Conservation (phyloP, 306 rosid species). For the Morella rubra region DNA sequence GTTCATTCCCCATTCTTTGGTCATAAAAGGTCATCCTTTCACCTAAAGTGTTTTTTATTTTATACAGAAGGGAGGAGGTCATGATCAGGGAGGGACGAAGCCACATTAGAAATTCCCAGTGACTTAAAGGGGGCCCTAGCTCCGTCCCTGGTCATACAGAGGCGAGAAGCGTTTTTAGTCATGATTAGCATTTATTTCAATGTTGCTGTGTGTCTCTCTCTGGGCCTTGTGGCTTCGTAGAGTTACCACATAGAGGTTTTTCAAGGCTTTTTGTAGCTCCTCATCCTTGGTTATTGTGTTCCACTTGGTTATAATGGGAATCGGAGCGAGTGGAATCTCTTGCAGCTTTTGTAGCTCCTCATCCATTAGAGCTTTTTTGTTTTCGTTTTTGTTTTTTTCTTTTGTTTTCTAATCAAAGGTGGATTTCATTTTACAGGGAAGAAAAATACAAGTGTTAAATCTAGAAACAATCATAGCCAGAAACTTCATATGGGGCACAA, state of each 20-base stretch:
- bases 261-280: background rate
- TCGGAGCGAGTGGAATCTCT: background rate
- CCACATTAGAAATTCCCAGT: too few relatives aligned
- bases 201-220: background rate
- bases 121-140: too few relatives aligned
- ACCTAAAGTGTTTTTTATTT: background rate
- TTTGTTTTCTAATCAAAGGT: too few relatives aligned
- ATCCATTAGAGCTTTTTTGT: too few relatives aligned
- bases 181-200: background rate
- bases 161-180: background rate
- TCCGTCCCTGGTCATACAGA: background rate
- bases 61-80: background rate
- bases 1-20: background rate
- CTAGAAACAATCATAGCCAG: too few relatives aligned
- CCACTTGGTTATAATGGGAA: background rate
- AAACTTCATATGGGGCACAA: too few relatives aligned
- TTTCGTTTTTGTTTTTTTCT: too few relatives aligned
- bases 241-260: background rate
- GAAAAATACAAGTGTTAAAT: too few relatives aligned
- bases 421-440: too few relatives aligned
- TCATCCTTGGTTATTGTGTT: background rate
- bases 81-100: background rate
- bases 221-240: background rate
- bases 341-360: too few relatives aligned
- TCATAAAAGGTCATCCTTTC: background rate